Percentiles rank a stretch among this genome's conserved stretches.
Conservation (phyloP, 2,329 filamentous ascomycete species). For the Colletotrichum eleusines region DNA sequence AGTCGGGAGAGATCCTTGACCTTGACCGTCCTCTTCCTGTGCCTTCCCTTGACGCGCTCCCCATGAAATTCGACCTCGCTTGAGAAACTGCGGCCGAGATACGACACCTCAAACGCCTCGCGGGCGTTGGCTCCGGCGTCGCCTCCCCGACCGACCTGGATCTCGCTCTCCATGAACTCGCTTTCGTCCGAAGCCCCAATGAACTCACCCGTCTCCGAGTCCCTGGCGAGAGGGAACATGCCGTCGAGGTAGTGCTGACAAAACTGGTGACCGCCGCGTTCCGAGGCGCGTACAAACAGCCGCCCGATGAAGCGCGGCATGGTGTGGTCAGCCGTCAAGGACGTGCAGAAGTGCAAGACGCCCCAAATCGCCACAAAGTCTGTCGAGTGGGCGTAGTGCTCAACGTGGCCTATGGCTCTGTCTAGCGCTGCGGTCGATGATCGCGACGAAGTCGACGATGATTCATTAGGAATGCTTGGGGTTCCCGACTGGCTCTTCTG, state of each 20-base stretch:
- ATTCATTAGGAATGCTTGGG: slow-evolving; percentile 43
- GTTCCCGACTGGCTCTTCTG: not conserved
- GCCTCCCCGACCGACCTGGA: slow-evolving; percentile 60
- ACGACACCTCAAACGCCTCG: slow-evolving; percentile 63
- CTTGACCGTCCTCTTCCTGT: slow-evolving; percentile 53
- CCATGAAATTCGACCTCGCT: slow-evolving; percentile 56
- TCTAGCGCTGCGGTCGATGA: slow-evolving; percentile 55
- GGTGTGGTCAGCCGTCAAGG: slow-evolving; percentile 49
- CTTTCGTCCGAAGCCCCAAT: slow-evolving; percentile 61
- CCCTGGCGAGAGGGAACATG: slow-evolving; percentile 68
- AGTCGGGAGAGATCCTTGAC: slow-evolving; percentile 72
- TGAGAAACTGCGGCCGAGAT: slow-evolving; percentile 56
- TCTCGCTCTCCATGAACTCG: slow-evolving; percentile 71
- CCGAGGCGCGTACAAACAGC: slow-evolving; percentile 60
- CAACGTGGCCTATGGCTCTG: slow-evolving; percentile 75
- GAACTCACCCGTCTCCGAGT: slow-evolving; percentile 57
- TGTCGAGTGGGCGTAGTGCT: slow-evolving; percentile 81
- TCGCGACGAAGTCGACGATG: slow-evolving; percentile 50
- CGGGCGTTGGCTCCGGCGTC: slow-evolving; percentile 58
- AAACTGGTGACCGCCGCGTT: slow-evolving; percentile 66
- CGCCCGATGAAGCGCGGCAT: slow-evolving; percentile 73
- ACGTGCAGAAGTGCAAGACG: slow-evolving; percentile 71
- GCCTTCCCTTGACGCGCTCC: slow-evolving; percentile 44
- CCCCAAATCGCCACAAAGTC: slow-evolving; percentile 84
- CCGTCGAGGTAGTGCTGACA: slow-evolving; percentile 72